Evolutionary conservation across 2,329 filamentous ascomycete species (phyloP).

Genomic region (Knufia fluminis): DNA sequence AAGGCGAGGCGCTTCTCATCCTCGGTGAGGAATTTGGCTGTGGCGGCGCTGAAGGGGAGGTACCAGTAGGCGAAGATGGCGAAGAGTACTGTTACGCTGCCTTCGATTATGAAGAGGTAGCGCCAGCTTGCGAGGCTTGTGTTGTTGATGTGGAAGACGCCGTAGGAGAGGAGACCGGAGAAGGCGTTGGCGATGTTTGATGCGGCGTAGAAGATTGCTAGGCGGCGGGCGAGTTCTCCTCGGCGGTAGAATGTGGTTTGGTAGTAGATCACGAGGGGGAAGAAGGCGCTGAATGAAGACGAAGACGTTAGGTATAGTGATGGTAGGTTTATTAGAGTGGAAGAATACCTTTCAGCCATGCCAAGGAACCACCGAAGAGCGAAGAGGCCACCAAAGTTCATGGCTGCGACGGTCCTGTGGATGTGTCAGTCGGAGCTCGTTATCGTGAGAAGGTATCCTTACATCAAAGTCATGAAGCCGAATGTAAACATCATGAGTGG

Average conservation of each 20-base stretch:
- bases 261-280: constrained; percentile 41
- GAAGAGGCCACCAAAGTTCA: constrained; percentile 53
- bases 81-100: constrained; percentile 45
- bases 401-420: constrained; percentile 12
- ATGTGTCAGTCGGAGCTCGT: not conserved
- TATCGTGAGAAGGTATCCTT: constrained; percentile 27
- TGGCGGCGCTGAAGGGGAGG: constrained; percentile 54
- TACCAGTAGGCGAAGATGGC: constrained; percentile 59
- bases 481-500: constrained; percentile 62
- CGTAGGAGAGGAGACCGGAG: constrained; percentile 50
- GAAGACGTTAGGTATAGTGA: no score
- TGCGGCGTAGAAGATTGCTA: constrained; percentile 68
- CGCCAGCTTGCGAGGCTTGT: constrained; percentile 42
- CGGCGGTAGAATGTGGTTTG: constrained; percentile 60
- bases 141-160: constrained; percentile 50
- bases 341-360: constrained; percentile 50
- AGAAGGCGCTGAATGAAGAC: no score
- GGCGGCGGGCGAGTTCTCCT: constrained; percentile 58
- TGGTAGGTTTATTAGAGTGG: no score
- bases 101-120: constrained; percentile 48
- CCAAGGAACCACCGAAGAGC: constrained; percentile 61
- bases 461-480: constrained; percentile 55
- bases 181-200: constrained; percentile 64
- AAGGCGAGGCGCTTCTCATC: constrained; percentile 61
- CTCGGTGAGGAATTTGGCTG: constrained; percentile 55